These are phyloP conservation scores for Malus sylvestris DNA, from an alignment of 306 rosid genomes.

Conservation along the genomic window DNA sequence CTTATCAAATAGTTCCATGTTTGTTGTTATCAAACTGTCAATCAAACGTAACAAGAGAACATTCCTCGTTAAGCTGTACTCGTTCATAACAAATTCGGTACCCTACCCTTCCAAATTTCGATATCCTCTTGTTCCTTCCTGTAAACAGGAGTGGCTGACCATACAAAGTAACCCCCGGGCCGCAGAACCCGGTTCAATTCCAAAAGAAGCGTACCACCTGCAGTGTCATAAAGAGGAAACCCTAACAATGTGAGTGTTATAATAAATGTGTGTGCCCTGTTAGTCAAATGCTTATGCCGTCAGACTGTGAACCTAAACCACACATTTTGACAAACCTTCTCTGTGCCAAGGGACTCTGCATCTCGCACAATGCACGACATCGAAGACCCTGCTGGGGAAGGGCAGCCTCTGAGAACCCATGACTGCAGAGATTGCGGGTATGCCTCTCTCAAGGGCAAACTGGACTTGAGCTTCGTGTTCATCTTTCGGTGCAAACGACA, in stretches of 20 bases:
- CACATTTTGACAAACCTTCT: slow-evolving; percentile 30
- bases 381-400: slow-evolving; percentile 73
- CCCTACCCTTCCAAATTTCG: slow-evolving; percentile 68
- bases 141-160: slow-evolving; percentile 96
- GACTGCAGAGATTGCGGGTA: slow-evolving; percentile 89
- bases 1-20: not conserved
- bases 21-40: not conserved
- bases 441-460: slow-evolving; percentile 90
- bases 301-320: not conserved
- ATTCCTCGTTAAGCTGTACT: not conserved
- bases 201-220: slow-evolving; percentile 77
- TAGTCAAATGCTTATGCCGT: not conserved
- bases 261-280: not conserved
- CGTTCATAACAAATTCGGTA: not conserved
- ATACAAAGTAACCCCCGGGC: slow-evolving; percentile 74
- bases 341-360: slow-evolving; percentile 93
- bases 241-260: not conserved
- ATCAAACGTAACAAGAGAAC: not conserved
- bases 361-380: slow-evolving; percentile 72
- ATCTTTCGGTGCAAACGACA: slow-evolving; percentile 97
- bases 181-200: slow-evolving; percentile 76
- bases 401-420: slow-evolving; percentile 92
- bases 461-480: slow-evolving; percentile 96
- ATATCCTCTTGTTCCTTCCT: slow-evolving; percentile 75
- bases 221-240: not conserved